Percentiles rank a stretch among this genome's conserved stretches.
Conservation (phyloP, 176 grass and related monocot species). For the Guadua angustifolia region DNA sequence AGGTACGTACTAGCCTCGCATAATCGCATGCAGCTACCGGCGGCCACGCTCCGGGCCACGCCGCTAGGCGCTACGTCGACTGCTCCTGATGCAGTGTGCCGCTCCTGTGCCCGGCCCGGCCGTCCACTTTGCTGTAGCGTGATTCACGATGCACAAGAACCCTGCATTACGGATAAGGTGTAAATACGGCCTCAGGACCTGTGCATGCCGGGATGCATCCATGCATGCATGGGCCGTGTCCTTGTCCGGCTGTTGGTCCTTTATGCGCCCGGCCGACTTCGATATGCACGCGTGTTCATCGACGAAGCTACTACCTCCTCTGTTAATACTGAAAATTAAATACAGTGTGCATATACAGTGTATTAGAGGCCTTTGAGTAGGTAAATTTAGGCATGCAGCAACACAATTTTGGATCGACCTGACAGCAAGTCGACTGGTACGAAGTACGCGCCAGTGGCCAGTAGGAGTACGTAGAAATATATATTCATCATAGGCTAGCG, state of each 20-base stretch:
- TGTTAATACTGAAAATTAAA: not conserved
- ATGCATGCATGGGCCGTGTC: not conserved
- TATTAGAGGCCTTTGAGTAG: not conserved
- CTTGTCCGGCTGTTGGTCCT: not conserved
- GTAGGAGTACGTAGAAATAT: too few species aligned
- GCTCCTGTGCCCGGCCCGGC: not conserved
- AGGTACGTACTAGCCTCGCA: too few species aligned
- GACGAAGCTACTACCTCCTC: not conserved
- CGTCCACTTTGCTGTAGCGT: not conserved
- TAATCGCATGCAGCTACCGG: too few species aligned
- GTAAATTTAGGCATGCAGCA: not conserved
- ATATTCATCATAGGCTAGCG: too few species aligned
- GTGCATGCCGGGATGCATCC: not conserved
- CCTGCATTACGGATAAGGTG: not conserved
- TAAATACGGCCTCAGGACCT: not conserved
- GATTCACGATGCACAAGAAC: not conserved
- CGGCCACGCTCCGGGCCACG: not conserved
- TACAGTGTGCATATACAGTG: not conserved
- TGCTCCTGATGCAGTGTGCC: too few species aligned
- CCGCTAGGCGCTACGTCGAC: not conserved
- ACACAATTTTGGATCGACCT: not conserved
- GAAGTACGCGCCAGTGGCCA: too few species aligned
- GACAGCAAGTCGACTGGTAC: too few species aligned
- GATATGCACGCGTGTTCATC: not conserved
- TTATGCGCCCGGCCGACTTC: not conserved